A percentile compares a stretch with the other conserved stretches of the same genome.
Evolutionary conservation across 2,329 filamentous ascomycete genomes (phyloP).

Genomic region (Penicillium corylophilum): DNA sequence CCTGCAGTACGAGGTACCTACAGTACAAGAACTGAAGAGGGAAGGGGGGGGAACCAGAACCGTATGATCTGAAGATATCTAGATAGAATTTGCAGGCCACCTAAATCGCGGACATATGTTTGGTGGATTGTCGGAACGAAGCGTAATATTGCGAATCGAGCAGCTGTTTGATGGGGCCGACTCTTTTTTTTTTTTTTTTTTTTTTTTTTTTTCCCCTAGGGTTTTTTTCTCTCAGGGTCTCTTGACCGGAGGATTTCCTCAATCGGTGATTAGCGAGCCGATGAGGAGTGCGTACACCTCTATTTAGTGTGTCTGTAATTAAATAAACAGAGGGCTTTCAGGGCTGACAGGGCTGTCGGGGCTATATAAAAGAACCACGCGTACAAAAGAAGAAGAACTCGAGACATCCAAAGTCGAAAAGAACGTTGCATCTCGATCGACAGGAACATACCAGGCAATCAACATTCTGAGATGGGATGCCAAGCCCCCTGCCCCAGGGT

Average conservation of each 20-base stretch:
- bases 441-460: slow-evolving; percentile 19
- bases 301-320: not conserved
- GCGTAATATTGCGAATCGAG: slow-evolving; percentile 16
- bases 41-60: not conserved
- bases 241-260: slow-evolving; percentile 9
- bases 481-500: slow-evolving; percentile 20
- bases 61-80: not conserved
- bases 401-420: too few relatives aligned
- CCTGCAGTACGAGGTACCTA: not conserved
- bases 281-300: slow-evolving; percentile 3
- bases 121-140: slow-evolving; percentile 10
- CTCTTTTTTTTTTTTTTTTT: not conserved
- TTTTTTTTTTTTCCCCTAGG: not conserved
- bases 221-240: slow-evolving; percentile 10
- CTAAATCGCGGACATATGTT: slow-evolving; percentile 1
- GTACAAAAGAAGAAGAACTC: too few relatives aligned
- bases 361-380: not conserved
- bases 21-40: too few relatives aligned
- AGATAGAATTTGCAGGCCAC: not conserved
- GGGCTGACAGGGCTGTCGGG: too few relatives aligned
- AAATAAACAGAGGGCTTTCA: not conserved
- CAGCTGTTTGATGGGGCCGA: slow-evolving; percentile 4
- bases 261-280: slow-evolving; percentile 7
- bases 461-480: slow-evolving; percentile 18
- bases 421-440: slow-evolving; percentile 12